Base-by-base conservation (phyloP, 2,329 filamentous ascomycete species). In the Colletotrichum orbiculare region DNA sequence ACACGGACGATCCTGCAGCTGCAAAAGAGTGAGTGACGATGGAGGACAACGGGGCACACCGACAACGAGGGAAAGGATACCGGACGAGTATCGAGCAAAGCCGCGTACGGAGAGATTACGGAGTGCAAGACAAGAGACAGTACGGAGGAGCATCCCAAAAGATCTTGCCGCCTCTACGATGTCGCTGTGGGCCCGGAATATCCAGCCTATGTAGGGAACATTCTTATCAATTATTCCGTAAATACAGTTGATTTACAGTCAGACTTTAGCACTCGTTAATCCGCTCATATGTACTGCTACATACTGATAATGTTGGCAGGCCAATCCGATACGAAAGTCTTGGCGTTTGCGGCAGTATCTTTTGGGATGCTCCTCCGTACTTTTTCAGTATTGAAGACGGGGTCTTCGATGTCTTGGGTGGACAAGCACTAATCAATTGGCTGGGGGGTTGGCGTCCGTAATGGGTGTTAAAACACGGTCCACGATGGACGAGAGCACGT, bases 401-500 rank as follows among this genome's bases (percentile, higher is more conserved):
- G 46, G 47, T 17, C 54, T 41, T 13, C 59, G 53, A 55, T 50
- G 12, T 41, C 41, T 25, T 47, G 48, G 47, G 53, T 66, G 59
- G 58, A 57, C 34, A 34, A 17, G 37, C 45, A 25, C 35, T 48
- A 49, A 57, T 55, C 61, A 65, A 66, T 64, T 66, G 60, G 64
- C 60, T 60, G 49, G 54, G 54, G 64, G 41, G 25, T 25, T 25
- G 25, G 25, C 25, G 25, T 25, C 25, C 25, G 25, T 66, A 49
- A 33, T 48, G 46, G 56, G 13, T 59, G 60, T 58, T 68, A 54
- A 60, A 66, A 67, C 67, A 63, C 62, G 25, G 66, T 55, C 58
- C 60, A 59, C 58, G 69, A 59, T 66, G 47, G 68, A 69, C 69
- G 69, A 68, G 62, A 65, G 47, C 69, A 69, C 69, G 69, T 69